Conservation (phyloP, 73 alveolate genomes). For the Paramecium sonneborni region DNA sequence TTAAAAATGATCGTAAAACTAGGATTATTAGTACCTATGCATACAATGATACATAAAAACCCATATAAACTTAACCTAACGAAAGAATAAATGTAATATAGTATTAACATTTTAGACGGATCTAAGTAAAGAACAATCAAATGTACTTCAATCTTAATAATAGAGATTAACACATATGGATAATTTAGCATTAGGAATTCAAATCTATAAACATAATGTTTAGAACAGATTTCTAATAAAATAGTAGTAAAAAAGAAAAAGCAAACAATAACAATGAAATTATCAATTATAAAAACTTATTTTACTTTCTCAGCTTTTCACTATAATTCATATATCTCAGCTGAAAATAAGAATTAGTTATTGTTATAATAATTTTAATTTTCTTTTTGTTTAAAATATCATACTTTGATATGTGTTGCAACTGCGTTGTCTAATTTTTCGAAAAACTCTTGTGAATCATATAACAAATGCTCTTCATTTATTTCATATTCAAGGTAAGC, state of each 20-base stretch:
- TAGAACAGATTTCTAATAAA: slow-evolving; percentile 30
- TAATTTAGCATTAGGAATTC: slow-evolving; percentile 21
- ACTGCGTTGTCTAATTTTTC: slow-evolving; percentile 22
- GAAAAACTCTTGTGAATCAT: slow-evolving; percentile 24
- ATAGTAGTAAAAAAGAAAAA: slow-evolving; percentile 11
- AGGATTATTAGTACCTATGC: slow-evolving; percentile 47
- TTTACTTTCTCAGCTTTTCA: not conserved
- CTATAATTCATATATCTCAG: not conserved
- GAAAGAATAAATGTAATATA: slow-evolving; percentile 5
- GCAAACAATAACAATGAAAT: not conserved
- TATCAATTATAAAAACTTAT: not conserved
- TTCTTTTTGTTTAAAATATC: not conserved
- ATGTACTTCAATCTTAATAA: not conserved
- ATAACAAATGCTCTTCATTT: slow-evolving; percentile 36
- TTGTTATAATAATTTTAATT: not conserved
- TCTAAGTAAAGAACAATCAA: slow-evolving; percentile 24
- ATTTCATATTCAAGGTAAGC: slow-evolving; percentile 16
- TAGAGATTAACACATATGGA: slow-evolving; percentile 28
- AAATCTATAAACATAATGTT: slow-evolving; percentile 36
- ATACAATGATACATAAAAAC: not conserved
- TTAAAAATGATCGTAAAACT: not conserved
- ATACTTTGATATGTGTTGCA: slow-evolving; percentile 42
- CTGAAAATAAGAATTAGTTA: not conserved
- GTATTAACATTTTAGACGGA: not conserved
- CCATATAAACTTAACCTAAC: slow-evolving; percentile 5